Evolutionary conservation across 2,329 filamentous ascomycete genomes (phyloP), one percentile per base, ranked within the genome.

Genomic region (Colletotrichum sp.): DNA sequence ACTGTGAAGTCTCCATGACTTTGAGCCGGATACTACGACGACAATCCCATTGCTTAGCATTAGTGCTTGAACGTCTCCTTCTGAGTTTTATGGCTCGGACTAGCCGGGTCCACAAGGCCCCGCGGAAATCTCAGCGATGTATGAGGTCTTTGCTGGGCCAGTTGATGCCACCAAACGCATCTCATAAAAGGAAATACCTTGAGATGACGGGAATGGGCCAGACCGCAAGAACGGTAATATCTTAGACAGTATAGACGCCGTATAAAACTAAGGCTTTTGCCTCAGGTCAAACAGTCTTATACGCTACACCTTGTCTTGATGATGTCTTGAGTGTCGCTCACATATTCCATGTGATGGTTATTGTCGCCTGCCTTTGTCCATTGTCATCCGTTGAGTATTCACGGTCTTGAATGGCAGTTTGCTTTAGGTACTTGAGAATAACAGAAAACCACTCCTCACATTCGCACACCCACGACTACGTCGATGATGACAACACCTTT

Each of bases 11-110:
- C 36, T 18, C 0, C 16, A 10, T 6, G 18, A 3, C 39, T 43
- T 43, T 6, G 16, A 43, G 18, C 2, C 0, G 7, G 15, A 5
- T 18, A 18, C 5, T 2, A 5, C 36, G 7, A 18, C 7, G 16
- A 15, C 34, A 36, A 16, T 8, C 15, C 8, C 15, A 16, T 36
- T 8, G 7, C 2, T 18, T 2, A 8, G 8, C 0, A 18, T 39
- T 39, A 4, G 36, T 39, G 36, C 16, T 39, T 39, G 2, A 9
- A 39, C 2, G 16, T 3, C 1, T 6, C 8, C 36, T 8, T 6
- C 5, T 18, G 5, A 9, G 16, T 18, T 39, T 18, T 10, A 18
- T 39, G 8, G 0, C 0, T 12, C 0, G 3, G 9, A 0, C 18
- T 12, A 8, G 39, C 18, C 18, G 1, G 18, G 9, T n/a, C 0